Evolutionary conservation across 1,284 basidiomycete species (phyloP).

Genomic region (Sporisorium exsertum): DNA sequence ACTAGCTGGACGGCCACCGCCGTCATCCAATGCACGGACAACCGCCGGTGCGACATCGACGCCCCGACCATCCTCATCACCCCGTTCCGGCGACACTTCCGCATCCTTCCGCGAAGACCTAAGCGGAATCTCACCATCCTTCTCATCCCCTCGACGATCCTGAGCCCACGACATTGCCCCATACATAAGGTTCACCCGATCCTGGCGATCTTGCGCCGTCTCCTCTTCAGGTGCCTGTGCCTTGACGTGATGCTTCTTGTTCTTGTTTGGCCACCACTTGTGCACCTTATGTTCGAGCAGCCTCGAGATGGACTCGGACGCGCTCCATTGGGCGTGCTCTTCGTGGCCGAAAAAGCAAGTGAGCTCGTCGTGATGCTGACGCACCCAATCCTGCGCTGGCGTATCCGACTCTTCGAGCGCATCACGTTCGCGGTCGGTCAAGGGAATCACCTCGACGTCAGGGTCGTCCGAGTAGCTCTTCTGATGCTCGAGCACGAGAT

Average conservation of each 20-base stretch:
- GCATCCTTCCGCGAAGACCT: slow-evolving; percentile 2
- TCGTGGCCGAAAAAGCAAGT: slow-evolving; percentile 45
- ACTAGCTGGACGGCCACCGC: slow-evolving; percentile 21
- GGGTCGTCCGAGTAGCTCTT: slow-evolving; percentile 53
- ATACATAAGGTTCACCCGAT: slow-evolving; percentile 42
- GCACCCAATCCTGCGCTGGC: slow-evolving; percentile 58
- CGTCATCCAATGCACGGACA: slow-evolving; percentile 10
- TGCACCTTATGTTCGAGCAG: slow-evolving; percentile 50
- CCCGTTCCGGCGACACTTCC: not conserved
- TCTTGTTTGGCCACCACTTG: slow-evolving; percentile 38
- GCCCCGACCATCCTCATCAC: not conserved
- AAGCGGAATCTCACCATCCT: slow-evolving; percentile 15
- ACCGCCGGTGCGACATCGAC: slow-evolving; percentile 13
- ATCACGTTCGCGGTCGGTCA: slow-evolving; percentile 55
- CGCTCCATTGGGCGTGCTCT: slow-evolving; percentile 47
- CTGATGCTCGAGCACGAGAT: slow-evolving; percentile 64
- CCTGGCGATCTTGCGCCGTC: slow-evolving; percentile 40
- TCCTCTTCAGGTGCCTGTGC: slow-evolving; percentile 41
- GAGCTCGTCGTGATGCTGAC: slow-evolving; percentile 50
- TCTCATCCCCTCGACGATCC: slow-evolving; percentile 19
- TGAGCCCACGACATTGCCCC: slow-evolving; percentile 53
- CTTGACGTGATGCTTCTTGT: slow-evolving; percentile 41
- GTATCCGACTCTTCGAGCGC: slow-evolving; percentile 37
- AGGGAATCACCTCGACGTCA: slow-evolving; percentile 57
- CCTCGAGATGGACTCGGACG: slow-evolving; percentile 39